Base-by-base conservation (phyloP, 2,329 filamentous ascomycete genomes). In the Penicillium hordei region DNA sequence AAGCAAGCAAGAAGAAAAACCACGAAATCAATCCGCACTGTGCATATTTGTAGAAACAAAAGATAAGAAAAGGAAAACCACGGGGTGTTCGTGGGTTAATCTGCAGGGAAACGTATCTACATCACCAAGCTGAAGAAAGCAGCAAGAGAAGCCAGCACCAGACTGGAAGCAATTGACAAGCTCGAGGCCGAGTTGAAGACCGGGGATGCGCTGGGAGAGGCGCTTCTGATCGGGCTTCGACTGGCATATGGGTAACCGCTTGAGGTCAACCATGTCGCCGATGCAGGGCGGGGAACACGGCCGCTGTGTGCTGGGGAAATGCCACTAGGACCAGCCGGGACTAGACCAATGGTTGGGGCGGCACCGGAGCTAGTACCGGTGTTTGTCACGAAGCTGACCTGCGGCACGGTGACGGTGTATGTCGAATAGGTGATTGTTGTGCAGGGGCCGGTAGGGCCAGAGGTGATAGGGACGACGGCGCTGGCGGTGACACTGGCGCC, bases 371-470 rank as follows among this genome's bases (percentile, higher is more conserved):
- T 57, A 1, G 42, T 42, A 5, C 21, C 55, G 1, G 69, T 70
- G 44, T 64, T 68, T 29, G 76, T 78, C 31, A 70, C 69, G 61
- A 79, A 79, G 33, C 65, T 70, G 43, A 81, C 75, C 50, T 77
- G 75, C 1, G 79, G 79, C 15, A 81, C 76, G 23, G 77, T 78
- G 60, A 78, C 67, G 6, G 75, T 75, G 58, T 68, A 74, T 38
- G 72, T 74, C 27, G 74, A 75, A 60, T 77, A 73, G 27, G 73
- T 76, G 60, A 78, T 71, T 34, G 74, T 78, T 5, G 76, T 77
- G 64, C 69, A 69, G 23, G 75, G 75, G 17, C 68, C 59, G 15
- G 64, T 48, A 34, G 65, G 57, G 13, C 63, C 49, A 23, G 68
- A 63, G 25, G 71, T 72, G 36, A 65, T 65, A 7, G 67, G 65